A percentile compares a stretch with the other conserved stretches of the same genome.
Evolutionary conservation across 768 basidiomycete species (phyloP).

Genomic region (Hygrophoropsis aurantiaca): DNA sequence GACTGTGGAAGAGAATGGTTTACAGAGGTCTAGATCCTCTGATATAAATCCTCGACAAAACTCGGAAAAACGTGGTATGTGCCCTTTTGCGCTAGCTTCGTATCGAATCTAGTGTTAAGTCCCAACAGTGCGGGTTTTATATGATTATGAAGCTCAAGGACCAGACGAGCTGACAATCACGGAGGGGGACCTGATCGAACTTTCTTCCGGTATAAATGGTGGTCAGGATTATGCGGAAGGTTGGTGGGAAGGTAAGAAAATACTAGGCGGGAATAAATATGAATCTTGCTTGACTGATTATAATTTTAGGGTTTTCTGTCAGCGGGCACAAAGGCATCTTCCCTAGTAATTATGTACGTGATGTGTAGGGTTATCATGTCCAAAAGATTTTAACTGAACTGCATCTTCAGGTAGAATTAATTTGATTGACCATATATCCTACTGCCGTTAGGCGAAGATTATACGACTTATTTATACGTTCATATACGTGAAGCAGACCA

Average conservation of each 20-base stretch:
- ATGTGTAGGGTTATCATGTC: slow-evolving; percentile 18
- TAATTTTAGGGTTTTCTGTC: slow-evolving; percentile 53
- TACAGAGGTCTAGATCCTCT: slow-evolving; percentile 4
- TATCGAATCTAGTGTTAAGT: background rate
- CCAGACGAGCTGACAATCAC: slow-evolving; percentile 64
- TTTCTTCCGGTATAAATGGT: slow-evolving; percentile 59
- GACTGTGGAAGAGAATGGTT: slow-evolving; percentile 29
- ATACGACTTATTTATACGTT: too few species aligned
- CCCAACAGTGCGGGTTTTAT: slow-evolving; percentile 72
- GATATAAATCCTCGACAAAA: slow-evolving; percentile 26
- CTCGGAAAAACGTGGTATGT: slow-evolving; percentile 53
- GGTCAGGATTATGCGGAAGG: slow-evolving; percentile 72
- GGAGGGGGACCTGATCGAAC: slow-evolving; percentile 62
- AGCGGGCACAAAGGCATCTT: slow-evolving; percentile 75
- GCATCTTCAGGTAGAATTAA: slow-evolving; percentile 49
- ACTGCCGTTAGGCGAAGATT: slow-evolving; percentile 1
- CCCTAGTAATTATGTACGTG: slow-evolving; percentile 87
- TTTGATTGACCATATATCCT: slow-evolving; percentile 24
- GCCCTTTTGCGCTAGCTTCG: background rate
- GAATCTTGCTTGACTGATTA: slow-evolving; percentile 23
- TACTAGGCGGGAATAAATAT: slow-evolving; percentile 13
- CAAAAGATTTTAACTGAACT: slow-evolving; percentile 19
- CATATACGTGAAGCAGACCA: background rate
- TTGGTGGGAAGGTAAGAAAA: slow-evolving; percentile 80
- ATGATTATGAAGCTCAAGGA: slow-evolving; percentile 74